Base-by-base conservation (phyloP, 352 stramenopile species). In the Phytophthora citricola region DNA sequence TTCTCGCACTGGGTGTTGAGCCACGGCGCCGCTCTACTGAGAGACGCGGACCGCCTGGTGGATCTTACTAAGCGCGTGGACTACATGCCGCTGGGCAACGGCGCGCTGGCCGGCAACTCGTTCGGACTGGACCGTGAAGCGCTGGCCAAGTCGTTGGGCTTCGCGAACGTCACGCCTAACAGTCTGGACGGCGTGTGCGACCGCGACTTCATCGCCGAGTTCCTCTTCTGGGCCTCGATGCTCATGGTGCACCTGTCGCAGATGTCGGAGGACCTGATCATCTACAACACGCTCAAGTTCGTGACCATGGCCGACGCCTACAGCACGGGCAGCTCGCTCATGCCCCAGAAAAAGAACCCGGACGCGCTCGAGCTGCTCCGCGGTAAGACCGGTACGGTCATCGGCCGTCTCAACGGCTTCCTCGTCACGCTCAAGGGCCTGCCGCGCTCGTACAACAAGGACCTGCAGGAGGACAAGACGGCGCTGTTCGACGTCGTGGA, bases 301-400 rank as follows among this genome's bases (percentile, higher is more conserved):
- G 94, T 99, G 50, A 94, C 92, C 14, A 98, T 99, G 73, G 94
- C 95, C 43, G 97, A 99, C 71, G 96, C 97, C 7, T 99, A 99
- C 85, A 97, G 94, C 54, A 99, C 98, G 1, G 98, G 98, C 61
- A 98, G 92, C 72, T 98, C 90, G 17, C 85, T 99, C 47, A 99
- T 99, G 98, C 98, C 98, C n/a, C 98, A 99, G 82, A 99, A 99
- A 94, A 99, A 99, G 81, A 99, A 99, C 80, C 98, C 98, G 0
- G 98, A 99, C 79, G 98, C 97, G 9, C 84, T 99, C 22, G 97
- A 99, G 83, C 85, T 99, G 55, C 79, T 99, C 14, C 89, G 98
- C 46, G 98, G 97, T 63, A 99, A 99, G 85, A 95, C 90, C 15
- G 98, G 97, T 51, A 91, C 97, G 29, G 94, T 98, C 51, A 88